phyloP scores from a whole-genome alignment of 257 asterid genomes.

The Solanum boliviense region DNA sequence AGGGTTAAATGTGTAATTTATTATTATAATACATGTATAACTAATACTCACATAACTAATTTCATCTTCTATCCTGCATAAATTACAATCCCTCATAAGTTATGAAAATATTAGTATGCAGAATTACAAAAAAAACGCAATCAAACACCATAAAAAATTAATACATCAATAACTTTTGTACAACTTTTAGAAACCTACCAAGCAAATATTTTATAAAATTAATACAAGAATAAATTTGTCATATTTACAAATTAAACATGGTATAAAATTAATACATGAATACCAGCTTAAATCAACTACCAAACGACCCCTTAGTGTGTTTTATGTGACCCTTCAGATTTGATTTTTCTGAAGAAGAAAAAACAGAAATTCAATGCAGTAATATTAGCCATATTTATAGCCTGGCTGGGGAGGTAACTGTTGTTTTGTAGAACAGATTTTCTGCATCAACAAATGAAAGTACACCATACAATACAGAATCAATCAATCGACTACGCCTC shows the following conservation, averaged over 20 bases:
- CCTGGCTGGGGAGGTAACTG: neutral
- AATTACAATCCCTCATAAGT: neutral
- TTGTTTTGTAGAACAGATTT: neutral
- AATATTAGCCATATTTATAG: neutral
- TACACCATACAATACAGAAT: neutral
- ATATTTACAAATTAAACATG: neutral
- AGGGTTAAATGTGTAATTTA: too few relatives aligned
- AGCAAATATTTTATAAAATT: too few relatives aligned
- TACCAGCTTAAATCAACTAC: neutral
- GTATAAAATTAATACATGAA: neutral
- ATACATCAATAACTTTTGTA: neutral
- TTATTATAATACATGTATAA: neutral
- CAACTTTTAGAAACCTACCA: neutral
- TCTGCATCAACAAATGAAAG: neutral
- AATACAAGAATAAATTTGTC: too few relatives aligned
- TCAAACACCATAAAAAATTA: too few relatives aligned
- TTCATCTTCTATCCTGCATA: too few relatives aligned
- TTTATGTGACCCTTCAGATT: neutral
- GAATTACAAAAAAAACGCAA: neutral
- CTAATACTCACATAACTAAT: neutral
- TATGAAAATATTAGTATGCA: fast-evolving
- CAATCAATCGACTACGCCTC: neutral
- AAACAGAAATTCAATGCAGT: neutral
- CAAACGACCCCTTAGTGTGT: neutral
- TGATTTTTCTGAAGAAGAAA: neutral